A percentile compares a stretch with the other conserved stretches of the same genome.
Evolutionary conservation across 176 grass and related monocot species (phyloP).

Genomic region (Hordeum vulgare): MorexV3_pseudomolecules_assembly NC_058523.1:359646999-359647498

Average conservation of each 20-base stretch:
- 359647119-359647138: neutral
- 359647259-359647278: slow-evolving; percentile 78
- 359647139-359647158: neutral
- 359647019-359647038: neutral
- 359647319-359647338: neutral
- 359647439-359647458: neutral
- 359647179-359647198: slow-evolving; percentile 91
- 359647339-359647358: neutral
- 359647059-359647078: slow-evolving; percentile 78
- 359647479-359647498: slow-evolving; percentile 58
- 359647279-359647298: slow-evolving; percentile 75
- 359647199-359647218: slow-evolving; percentile 96
- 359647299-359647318: neutral
- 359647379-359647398: neutral
- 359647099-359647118: slow-evolving; percentile 40
- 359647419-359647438: neutral
- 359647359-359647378: neutral
- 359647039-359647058: slow-evolving; percentile 74
- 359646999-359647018: neutral
- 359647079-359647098: slow-evolving; percentile 90
- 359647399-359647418: neutral
- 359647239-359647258: slow-evolving; percentile 81
- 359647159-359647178: neutral
- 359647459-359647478: slow-evolving; percentile 8
- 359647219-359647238: slow-evolving; percentile 73